Percentiles rank a stretch among this genome's conserved stretches.
Evolutionary conservation across 805 yeast species (phyloP).

Genomic region (Metschnikowia chrysomelidarum): DNA sequence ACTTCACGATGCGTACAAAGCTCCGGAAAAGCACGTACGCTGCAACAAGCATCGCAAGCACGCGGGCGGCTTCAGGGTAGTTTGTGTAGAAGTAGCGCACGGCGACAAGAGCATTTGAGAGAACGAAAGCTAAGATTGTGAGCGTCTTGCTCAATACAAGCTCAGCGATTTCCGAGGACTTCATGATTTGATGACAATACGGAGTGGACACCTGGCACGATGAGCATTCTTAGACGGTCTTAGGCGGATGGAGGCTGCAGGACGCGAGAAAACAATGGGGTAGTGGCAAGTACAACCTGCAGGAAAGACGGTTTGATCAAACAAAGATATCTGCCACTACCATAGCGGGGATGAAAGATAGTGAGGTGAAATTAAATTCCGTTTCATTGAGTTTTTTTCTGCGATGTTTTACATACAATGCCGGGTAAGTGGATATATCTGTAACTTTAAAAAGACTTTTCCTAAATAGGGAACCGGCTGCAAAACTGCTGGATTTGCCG

Average conservation of each 20-base stretch:
- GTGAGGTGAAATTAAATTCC: no score
- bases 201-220: constrained; percentile 3
- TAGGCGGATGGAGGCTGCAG: no score
- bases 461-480: no score
- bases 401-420: no score
- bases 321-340: no score
- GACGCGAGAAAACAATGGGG: constrained; percentile 2
- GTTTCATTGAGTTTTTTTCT: no score
- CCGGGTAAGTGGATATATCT: no score
- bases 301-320: no score
- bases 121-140: background rate
- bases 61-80: constrained; percentile 11
- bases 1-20: constrained; percentile 10
- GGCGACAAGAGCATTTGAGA: constrained; percentile 4
- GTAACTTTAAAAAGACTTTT: no score
- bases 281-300: background rate
- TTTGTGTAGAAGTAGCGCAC: constrained; percentile 7
- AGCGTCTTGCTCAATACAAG: constrained; percentile 3
- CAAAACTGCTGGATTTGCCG: no score
- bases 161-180: constrained; percentile 1
- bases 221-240: background rate
- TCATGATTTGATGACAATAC: no score
- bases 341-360: no score
- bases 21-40: constrained; percentile 11
- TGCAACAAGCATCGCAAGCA: constrained; percentile 4